phyloP scores from a whole-genome alignment of 2,329 filamentous ascomycete species.

The Thielaviopsis populi region DNA sequence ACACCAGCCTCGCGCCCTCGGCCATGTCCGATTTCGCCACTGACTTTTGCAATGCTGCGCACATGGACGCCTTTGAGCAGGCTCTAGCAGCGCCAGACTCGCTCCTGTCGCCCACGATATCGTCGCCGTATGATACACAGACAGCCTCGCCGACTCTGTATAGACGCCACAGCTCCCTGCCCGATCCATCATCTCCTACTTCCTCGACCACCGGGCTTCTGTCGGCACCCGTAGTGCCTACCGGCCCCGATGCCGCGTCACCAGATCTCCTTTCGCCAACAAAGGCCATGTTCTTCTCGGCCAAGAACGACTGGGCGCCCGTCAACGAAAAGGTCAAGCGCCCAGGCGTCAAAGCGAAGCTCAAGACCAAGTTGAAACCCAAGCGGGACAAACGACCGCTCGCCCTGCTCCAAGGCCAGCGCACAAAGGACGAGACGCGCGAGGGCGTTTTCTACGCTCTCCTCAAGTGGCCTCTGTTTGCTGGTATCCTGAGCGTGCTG shows the following conservation, averaged over 20 bases:
- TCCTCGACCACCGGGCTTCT: constrained; percentile 21
- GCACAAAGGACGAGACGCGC: constrained; percentile 77
- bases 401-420: constrained; percentile 31
- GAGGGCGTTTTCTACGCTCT: constrained; percentile 84
- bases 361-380: constrained; percentile 14
- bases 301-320: constrained; percentile 91
- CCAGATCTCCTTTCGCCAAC: constrained; percentile 19
- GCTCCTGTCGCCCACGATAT: constrained; percentile 44
- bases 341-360: constrained; percentile 23
- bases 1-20: constrained; percentile 51
- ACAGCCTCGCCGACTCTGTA: constrained; percentile 14
- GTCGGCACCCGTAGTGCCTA: constrained; percentile 26
- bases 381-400: constrained; percentile 23
- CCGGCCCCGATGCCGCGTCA: constrained; percentile 16
- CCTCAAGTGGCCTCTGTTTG: constrained; percentile 81
- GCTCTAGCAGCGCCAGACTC: constrained; percentile 73
- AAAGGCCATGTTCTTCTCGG: constrained; percentile 55
- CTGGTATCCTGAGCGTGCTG: constrained; percentile 32
- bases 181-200: constrained; percentile 8
- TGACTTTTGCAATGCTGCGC: constrained; percentile 59
- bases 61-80: constrained; percentile 63
- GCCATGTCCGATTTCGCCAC: constrained; percentile 63
- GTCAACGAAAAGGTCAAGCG: constrained; percentile 53
- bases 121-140: constrained; percentile 27
- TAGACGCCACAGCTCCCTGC: constrained; percentile 20